Evolutionary conservation across 106 monocot species (phyloP), one percentile per base, ranked within the genome.

Genomic region (Dioscorea dumetorum): DNA sequence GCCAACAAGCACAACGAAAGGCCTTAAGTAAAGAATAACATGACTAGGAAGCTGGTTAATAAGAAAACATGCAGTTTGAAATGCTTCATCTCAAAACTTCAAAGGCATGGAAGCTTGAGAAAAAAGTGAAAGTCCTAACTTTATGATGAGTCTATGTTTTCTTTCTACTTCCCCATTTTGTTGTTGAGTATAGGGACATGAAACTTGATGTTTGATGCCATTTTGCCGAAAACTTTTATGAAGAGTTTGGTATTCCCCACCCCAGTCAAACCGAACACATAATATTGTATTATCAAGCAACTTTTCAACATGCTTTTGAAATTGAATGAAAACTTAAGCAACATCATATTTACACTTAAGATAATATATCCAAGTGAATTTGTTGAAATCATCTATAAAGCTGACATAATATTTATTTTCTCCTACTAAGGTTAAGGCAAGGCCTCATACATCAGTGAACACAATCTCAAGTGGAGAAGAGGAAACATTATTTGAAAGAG

Each of bases 1-100:
- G 22, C 9, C 54, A 74, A 24, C 74, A 74, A 0, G 48, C 34
- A 57, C 74, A 74, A 14, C 58, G 58, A 69, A 76, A 69, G 51
- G 17, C 4, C 4, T 51, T 51, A 51, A 51, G 17, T 13, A 51
- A 51, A 51, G 51, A 51, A 17, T 17, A 12, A 17, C 14, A 13
- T 4, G 1, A 51, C 17, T 2, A 4, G 41, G 64, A 4, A 64
- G 10, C 1, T 12, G 1, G 17, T 31, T 61, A 24, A 61, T 61
- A 1, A 51, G 17, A 17, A 13, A 51, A 51, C 51, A 51, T 51
- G 51, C 51, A 51, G 51, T 51, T 51, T 13, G 12, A 51, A 51
- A 51, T 12, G 4, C 51, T 51, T 51, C 4, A 51, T 51, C 51
- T 4, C 51, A 51, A 51, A 51, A 51, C 17, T 51, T 12, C 17